Evolutionary conservation across 2,329 filamentous ascomycete species (phyloP), one percentile per base, ranked within the genome.

Genomic region (Aspergillus thermomutatus): DNA sequence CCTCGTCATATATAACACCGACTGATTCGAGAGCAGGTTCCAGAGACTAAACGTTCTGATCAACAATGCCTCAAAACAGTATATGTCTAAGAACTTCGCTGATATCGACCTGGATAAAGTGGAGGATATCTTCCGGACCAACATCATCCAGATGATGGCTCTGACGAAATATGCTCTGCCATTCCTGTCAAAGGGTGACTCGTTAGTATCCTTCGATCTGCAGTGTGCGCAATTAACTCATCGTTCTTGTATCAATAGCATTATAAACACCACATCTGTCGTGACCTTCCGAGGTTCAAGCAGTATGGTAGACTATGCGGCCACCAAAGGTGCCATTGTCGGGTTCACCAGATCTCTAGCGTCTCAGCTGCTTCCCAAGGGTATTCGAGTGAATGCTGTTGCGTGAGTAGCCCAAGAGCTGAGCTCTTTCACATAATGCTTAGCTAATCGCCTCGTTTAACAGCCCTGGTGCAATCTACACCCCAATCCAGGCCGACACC

Each of bases 41-140:
- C 31, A 71, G 64, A 25, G 67, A 4, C 43, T 85, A 23, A 75
- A 77, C 54, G 75, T 85, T 6, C 73, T 86, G 2, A 80, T 86
- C 57, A 86, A 86, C 68, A 86, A 86, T 65, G 83, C 82, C 3
- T 80, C 78, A 0, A 83, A 82, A 68, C 82, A 86, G 68, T 75
- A 80, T 37, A 79, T 81, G 69, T 83, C 77, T 66, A 67, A 77
- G 5, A 76, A 84, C 31, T 78, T 85, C 21, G 72, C 74, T 34
- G 76, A 85, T 1, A 84, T 83, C 27, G 77, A 84, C 64, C 74
- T 86, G 0, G 76, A 81, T 14, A 71, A 77, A 0, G 81, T 85
- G 0, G 80, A 84, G 59, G 81, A 78, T 60, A 82, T 80, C 0
- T 87, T 86, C 75, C 78, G 77, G 47, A 79, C 76, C 58, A 86